Base-by-base conservation (phyloP, 371 early-diverging fungal genomes). In the Mucor irregularis region DNA sequence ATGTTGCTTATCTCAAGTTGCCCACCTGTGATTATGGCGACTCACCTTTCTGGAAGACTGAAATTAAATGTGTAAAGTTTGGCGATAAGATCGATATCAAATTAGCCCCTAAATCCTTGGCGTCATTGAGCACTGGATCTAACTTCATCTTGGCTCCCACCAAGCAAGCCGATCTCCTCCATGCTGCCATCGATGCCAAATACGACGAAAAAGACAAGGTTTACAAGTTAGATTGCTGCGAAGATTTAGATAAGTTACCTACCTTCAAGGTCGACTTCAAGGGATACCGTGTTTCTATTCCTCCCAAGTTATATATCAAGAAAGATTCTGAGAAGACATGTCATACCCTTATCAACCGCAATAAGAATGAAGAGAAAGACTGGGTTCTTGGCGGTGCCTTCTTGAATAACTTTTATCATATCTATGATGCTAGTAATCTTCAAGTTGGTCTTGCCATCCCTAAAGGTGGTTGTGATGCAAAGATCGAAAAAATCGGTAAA, bases 371-470 rank as follows among this genome's bases (percentile, higher is more conserved):
- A n/a, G 69, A 66, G 2, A 73, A 64, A 51, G 49, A 70, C 29
- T 77, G 78, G 78, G 53, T 49, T 30, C 64, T 77, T 38, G 78
- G 78, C n/a, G 66, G 66, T 34, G 56, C 74, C 6, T 77, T 77
- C 55, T 50, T 72, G 26, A 69, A 77, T 44, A 68, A 63, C 53
- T 76, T 76, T 51, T 74, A 74, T 38, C 71, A 71, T 38, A 66
- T 74, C 17, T 74, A 66, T 31, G 72, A 72, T 61, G 45, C 55
- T 10, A 67, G 67, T 19, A 66, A 70, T 26, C 51, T 44, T 21
- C 72, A 69, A 37, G 45, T 70, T 29, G 78, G 78, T 38, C 56
- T 77, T 22, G 77, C 74, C 21, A 62, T 65, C 28, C 69, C 71
- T 17, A 73, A 71, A 51, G 61, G 56, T 19, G 49, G 57, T n/a